Evolutionary conservation across 306 rosid genomes (phyloP).

Genomic region (Vigna reflexopilosa): DNA sequence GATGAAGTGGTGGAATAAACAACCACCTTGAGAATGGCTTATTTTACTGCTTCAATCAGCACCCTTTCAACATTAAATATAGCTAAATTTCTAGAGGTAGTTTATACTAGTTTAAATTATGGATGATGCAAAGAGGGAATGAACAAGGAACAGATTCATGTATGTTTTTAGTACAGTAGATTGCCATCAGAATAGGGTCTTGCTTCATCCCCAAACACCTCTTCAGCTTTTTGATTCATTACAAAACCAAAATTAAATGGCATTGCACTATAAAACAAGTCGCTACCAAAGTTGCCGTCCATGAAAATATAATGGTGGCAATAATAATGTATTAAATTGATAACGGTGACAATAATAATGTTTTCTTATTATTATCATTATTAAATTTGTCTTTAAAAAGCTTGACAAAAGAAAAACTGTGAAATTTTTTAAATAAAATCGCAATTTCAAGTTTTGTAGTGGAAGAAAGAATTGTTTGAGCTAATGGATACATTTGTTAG

Average conservation of each 20-base stretch:
- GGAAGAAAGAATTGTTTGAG: too few relatives aligned
- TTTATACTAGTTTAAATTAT: slow-evolving; percentile 1
- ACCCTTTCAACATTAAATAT: slow-evolving; percentile 9
- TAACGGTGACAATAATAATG: neutral
- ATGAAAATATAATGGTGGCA: neutral
- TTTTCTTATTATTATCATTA: neutral
- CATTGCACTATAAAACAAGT: slow-evolving; percentile 34
- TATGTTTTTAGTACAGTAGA: neutral
- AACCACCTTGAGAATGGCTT: slow-evolving; percentile 10
- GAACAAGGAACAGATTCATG: slow-evolving; percentile 9
- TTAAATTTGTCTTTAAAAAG: neutral
- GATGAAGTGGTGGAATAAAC: slow-evolving; percentile 28
- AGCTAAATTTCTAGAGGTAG: neutral
- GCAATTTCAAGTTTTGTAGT: too few relatives aligned
- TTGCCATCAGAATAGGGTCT: slow-evolving; percentile 4
- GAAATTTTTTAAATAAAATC: too few relatives aligned
- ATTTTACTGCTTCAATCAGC: slow-evolving; percentile 24
- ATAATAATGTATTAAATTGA: neutral
- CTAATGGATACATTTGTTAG: too few relatives aligned
- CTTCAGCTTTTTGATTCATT: slow-evolving; percentile 4
- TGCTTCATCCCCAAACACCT: slow-evolving; percentile 17
- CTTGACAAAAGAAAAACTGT: too few relatives aligned
- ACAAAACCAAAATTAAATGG: slow-evolving; percentile 6
- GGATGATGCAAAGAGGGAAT: neutral
- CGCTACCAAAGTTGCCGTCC: slow-evolving; percentile 51